Conservation (phyloP, 768 basidiomycete genomes). For the Asterophora parasitica region DNA sequence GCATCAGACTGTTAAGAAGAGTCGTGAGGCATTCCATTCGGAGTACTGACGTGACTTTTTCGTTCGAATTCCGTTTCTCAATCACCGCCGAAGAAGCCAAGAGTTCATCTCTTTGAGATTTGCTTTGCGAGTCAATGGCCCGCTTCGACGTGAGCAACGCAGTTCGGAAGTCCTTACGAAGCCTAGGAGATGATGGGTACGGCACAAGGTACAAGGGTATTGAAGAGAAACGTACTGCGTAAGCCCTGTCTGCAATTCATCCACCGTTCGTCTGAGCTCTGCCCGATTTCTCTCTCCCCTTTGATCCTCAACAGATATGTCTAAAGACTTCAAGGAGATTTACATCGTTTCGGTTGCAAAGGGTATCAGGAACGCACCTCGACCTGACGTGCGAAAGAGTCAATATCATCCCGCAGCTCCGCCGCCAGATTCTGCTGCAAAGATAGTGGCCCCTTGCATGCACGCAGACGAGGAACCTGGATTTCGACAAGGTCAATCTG, state of each 20-base stretch:
- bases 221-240: constrained; percentile 35
- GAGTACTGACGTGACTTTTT: constrained; percentile 56
- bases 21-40: background rate
- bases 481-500: constrained; percentile 60
- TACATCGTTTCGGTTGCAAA: constrained; percentile 4
- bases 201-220: background rate
- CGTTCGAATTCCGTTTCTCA: constrained; percentile 46
- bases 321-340: constrained; percentile 47
- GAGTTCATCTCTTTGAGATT: constrained; percentile 66
- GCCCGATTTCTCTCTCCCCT: constrained; percentile 46
- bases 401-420: constrained; percentile 75
- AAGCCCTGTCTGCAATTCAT: constrained; percentile 42
- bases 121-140: constrained; percentile 56
- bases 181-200: constrained; percentile 19
- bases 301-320: constrained; percentile 70
- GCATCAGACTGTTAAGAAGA: background rate
- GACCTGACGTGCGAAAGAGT: constrained; percentile 54
- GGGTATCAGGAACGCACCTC: constrained; percentile 44
- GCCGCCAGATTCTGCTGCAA: constrained; percentile 70
- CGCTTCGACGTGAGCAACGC: constrained; percentile 74
- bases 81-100: constrained; percentile 44
- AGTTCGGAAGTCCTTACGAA: constrained; percentile 58
- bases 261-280: constrained; percentile 46
- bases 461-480: constrained; percentile 70
- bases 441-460: constrained; percentile 63